Evolutionary conservation across 768 basidiomycete genomes (phyloP).

Genomic region (Hysterangium stoloniferum): DNA sequence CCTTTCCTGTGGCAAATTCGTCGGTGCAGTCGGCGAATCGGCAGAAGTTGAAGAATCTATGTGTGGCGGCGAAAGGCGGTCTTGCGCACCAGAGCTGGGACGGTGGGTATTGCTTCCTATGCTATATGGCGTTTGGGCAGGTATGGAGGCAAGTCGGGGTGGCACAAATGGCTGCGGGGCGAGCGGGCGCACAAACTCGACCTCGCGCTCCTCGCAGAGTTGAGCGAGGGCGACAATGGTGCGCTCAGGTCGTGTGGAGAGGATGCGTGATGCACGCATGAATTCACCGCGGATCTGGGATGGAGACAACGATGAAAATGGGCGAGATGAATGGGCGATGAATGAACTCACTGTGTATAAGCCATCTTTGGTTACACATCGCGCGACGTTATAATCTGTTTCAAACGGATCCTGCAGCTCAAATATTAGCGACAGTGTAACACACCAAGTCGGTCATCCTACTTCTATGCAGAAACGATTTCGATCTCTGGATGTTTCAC

Average conservation of each 20-base stretch:
- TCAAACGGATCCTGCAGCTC: conserved; percentile 88
- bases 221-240: conserved; percentile 78
- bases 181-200: conserved; percentile 50
- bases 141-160: conserved; percentile 36
- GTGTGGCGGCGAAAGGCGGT: conserved; percentile 46
- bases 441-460: conserved; percentile 27
- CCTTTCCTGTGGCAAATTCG: conserved; percentile 19
- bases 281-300: conserved; percentile 93
- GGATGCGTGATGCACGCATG: conserved; percentile 88
- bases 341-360: conserved; percentile 69
- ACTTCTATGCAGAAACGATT: conserved; percentile 97
- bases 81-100: conserved; percentile 36
- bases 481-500: conserved; percentile 66
- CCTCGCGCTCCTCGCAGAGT: conserved; percentile 84
- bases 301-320: conserved; percentile 10
- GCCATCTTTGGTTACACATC: conserved; percentile 95
- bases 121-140: conserved; percentile 66
- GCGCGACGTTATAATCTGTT: conserved; percentile 89
- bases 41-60: conserved; percentile 1
- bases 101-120: conserved; percentile 51
- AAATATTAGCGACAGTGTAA: not conserved
- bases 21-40: not conserved
- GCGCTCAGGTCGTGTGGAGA: conserved; percentile 71
- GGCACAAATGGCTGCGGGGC: conserved; percentile 36
- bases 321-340: not conserved